These are phyloP conservation scores for Trichosporon faecale DNA, from an alignment of 1,284 basidiomycete species.

Conservation along the genomic window DNA sequence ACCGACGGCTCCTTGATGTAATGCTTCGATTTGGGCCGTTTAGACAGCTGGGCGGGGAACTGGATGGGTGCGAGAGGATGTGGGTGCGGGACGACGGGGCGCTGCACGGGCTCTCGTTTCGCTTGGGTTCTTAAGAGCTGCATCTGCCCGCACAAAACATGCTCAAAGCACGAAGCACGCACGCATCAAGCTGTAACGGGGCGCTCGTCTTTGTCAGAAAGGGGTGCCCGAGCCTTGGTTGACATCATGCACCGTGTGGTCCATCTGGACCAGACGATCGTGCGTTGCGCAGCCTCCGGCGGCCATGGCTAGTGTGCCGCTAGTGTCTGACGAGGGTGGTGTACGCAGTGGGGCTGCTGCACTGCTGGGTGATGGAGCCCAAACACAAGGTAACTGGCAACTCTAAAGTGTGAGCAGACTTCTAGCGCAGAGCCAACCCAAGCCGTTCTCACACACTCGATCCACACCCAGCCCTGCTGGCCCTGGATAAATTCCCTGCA, in stretches of 20 bases:
- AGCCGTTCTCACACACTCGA: not conserved
- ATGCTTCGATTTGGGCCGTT: not conserved
- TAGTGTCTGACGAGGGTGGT: too few species aligned
- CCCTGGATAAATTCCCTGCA: not conserved
- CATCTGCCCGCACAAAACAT: not conserved
- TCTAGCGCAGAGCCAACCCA: not conserved
- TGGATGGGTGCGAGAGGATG: not conserved
- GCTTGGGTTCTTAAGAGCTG: not conserved
- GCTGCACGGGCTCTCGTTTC: not conserved
- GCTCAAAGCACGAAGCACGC: not conserved
- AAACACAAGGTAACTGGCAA: constrained; percentile 4
- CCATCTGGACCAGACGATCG: not conserved
- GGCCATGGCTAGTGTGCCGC: not conserved
- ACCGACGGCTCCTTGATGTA: not conserved
- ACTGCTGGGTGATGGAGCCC: not conserved
- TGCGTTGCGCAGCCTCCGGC: not conserved
- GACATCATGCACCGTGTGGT: not conserved
- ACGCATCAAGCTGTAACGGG: not conserved
- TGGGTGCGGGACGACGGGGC: not conserved
- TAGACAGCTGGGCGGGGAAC: not conserved
- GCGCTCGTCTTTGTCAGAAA: not conserved
- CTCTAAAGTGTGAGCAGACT: not conserved
- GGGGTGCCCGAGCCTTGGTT: not conserved
- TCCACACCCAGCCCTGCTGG: not conserved
- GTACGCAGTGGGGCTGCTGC: not conserved